These are phyloP conservation scores for Purpureocillium takamizusanense DNA, from an alignment of 2,329 filamentous ascomycete species.

Conservation along the genomic window DNA sequence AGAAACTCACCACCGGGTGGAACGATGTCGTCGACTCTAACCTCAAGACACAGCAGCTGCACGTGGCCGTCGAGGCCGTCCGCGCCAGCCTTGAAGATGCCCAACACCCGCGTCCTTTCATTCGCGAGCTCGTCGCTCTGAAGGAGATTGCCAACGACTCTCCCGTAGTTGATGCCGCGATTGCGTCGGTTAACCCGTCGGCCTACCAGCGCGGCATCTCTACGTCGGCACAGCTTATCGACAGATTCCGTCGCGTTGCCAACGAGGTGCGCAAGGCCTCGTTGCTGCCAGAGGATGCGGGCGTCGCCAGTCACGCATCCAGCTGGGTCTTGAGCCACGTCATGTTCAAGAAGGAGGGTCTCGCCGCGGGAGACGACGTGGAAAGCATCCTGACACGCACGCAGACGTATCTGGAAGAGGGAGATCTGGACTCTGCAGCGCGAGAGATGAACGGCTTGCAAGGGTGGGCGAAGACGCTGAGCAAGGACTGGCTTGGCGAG, in stretches of 20 bases:
- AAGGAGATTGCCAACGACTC: slow-evolving; percentile 85
- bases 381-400: slow-evolving; percentile 88
- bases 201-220: slow-evolving; percentile 91
- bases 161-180: slow-evolving; percentile 81
- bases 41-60: slow-evolving; percentile 88
- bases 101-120: slow-evolving; percentile 67
- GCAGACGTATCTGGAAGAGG: slow-evolving; percentile 85
- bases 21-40: slow-evolving; percentile 84
- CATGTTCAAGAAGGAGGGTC: slow-evolving; percentile 88
- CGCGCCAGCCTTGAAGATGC: slow-evolving; percentile 72
- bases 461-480: slow-evolving; percentile 93
- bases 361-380: slow-evolving; percentile 78
- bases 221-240: slow-evolving; percentile 75
- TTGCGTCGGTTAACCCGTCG: slow-evolving; percentile 88
- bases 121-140: slow-evolving; percentile 85
- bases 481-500: slow-evolving; percentile 88
- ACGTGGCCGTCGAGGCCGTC: slow-evolving; percentile 91
- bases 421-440: slow-evolving; percentile 81
- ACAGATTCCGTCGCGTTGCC: slow-evolving; percentile 91
- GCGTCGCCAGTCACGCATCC: slow-evolving; percentile 87
- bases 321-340: slow-evolving; percentile 86
- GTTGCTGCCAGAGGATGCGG: slow-evolving; percentile 84
- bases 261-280: slow-evolving; percentile 89
- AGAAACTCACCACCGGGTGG: slow-evolving; percentile 82
- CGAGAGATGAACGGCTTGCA: slow-evolving; percentile 89